Conservation (phyloP, 2,329 filamentous ascomycete species). For the Stachybotrys echinatus region DNA sequence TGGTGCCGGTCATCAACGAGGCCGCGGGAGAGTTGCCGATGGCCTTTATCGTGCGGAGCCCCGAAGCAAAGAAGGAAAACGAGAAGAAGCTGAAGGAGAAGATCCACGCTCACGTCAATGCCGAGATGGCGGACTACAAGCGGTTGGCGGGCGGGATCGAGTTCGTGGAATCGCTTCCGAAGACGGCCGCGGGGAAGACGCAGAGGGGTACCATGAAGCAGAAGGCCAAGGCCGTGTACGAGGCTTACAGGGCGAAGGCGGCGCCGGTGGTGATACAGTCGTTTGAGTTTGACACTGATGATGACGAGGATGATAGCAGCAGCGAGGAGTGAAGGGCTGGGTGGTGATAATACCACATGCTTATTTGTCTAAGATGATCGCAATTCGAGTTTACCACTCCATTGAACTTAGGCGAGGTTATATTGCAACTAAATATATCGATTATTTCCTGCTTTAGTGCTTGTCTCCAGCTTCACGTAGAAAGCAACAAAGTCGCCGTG, state of each 20-base stretch:
- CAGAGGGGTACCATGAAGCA: conserved; percentile 44
- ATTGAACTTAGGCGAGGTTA: too few species aligned
- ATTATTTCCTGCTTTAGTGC: too few species aligned
- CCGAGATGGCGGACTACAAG: conserved; percentile 34
- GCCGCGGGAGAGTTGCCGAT: conserved; percentile 50
- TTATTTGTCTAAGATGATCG: too few species aligned
- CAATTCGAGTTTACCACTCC: too few species aligned
- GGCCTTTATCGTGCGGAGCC: conserved; percentile 48
- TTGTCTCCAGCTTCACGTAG: too few species aligned
- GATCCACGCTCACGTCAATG: conserved; percentile 43
- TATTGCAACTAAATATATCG: too few species aligned
- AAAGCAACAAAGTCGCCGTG: too few species aligned
- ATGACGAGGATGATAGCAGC: neutral
- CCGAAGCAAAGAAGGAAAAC: conserved; percentile 35
- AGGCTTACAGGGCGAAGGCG: conserved; percentile 1
- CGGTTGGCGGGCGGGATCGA: conserved; percentile 43
- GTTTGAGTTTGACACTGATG: conserved; percentile 9
- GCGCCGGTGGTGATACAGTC: conserved; percentile 4
- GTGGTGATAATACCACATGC: too few species aligned
- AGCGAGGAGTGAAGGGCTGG: neutral
- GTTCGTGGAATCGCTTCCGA: conserved; percentile 52
- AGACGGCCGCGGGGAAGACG: conserved; percentile 56
- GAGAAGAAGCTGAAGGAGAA: conserved; percentile 43
- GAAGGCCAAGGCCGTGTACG: conserved; percentile 14
- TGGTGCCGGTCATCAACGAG: conserved; percentile 56